Base-by-base conservation (phyloP, 768 basidiomycete genomes). In the Rhodosporidiobolus odoratus region DNA sequence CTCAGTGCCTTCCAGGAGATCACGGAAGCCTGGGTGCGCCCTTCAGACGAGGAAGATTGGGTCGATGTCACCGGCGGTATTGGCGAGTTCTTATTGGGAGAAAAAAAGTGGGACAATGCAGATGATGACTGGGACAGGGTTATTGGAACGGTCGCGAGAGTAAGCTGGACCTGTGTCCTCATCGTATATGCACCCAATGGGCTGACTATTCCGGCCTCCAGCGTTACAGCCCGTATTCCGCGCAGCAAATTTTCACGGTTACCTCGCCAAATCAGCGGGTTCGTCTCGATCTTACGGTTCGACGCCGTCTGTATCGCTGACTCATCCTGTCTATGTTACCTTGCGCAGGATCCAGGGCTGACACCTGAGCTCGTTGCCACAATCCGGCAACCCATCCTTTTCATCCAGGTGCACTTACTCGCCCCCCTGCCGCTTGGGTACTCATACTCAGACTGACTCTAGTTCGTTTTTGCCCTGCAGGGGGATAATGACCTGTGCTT, bases 401-500 rank as follows among this genome's bases (percentile, higher is more conserved):
- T 69, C 47, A 59, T 69, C 34, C 62, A 63, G 41, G 66, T 66
- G 2, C 58, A 58, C 25, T 6, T 15, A 23, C n/a, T 30, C 32
- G n/a, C 19, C 40, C 19, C 19, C 17, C n/a, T 30, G 10, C 9
- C 9, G 30, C 8, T 17, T 15, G 52, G 6, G 19, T 2, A 12
- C 9, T 15, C 52, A 13, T 15, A 25, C 10, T 9, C n/a, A n/a
- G n/a, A n/a, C n/a, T n/a, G n/a, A n/a, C n/a, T n/a, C n/a, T n/a
- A n/a, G n/a, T n/a, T n/a, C n/a, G 8, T 23, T 23, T 50, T 23
- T 54, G 3, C 10, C 21, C 8, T 23, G 10, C 48, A 66, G 57
- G 66, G 68, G 50, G 58, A 63, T 41, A 48, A 62, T 13, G 68
- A 69, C 50, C 30, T 63, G 37, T 37, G 54, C n/a, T 69, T 58